Percentiles rank a stretch among this genome's conserved stretches.
These are phyloP conservation scores for Helenozyma rhizophorensis DNA, from an alignment of 805 yeast species.

Conservation along the genomic window DNA sequence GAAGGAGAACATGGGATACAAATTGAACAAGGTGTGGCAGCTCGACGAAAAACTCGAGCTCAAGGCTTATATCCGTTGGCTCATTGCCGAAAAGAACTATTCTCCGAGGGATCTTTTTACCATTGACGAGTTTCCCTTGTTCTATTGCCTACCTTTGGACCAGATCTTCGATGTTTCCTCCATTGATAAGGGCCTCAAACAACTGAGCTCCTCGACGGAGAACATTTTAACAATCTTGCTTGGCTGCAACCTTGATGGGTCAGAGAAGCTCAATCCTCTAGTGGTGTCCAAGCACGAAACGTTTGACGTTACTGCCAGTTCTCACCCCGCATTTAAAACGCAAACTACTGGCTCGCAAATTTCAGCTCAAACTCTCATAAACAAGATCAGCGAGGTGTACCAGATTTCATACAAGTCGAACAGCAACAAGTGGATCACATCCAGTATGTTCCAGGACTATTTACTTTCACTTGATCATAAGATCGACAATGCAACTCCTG, in stretches of 20 bases:
- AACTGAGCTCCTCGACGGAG: slow-evolving; percentile 34
- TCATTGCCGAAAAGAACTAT: slow-evolving; percentile 31
- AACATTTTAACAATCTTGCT: slow-evolving; percentile 51
- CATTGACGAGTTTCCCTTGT: slow-evolving; percentile 56
- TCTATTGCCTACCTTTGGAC: slow-evolving; percentile 58
- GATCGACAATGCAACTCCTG: slow-evolving; percentile 37
- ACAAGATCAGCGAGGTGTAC: slow-evolving; percentile 47
- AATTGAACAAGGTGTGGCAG: slow-evolving; percentile 52
- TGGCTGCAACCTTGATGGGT: slow-evolving; percentile 59
- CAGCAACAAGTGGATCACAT: slow-evolving; percentile 59
- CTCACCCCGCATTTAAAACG: slow-evolving; percentile 18
- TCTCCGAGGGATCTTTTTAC: slow-evolving; percentile 53
- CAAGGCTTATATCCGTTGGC: slow-evolving; percentile 35
- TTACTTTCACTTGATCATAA: slow-evolving; percentile 56
- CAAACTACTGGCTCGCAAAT: slow-evolving; percentile 8
- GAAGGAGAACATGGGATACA: slow-evolving; percentile 24
- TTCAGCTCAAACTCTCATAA: slow-evolving; percentile 17
- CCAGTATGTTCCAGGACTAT: slow-evolving; percentile 61
- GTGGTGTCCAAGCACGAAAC: slow-evolving; percentile 55
- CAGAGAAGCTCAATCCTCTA: slow-evolving; percentile 57
- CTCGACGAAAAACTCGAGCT: slow-evolving; percentile 52
- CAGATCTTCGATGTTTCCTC: slow-evolving; percentile 47
- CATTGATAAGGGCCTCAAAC: slow-evolving; percentile 40
- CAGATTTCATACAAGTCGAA: slow-evolving; percentile 56
- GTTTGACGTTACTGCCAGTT: slow-evolving; percentile 31